Percentiles rank a stretch among this genome's conserved stretches.
Evolutionary conservation across 495 filamentous ascomycete species (phyloP).

Genomic region (Trichoderma asperelloides): DNA sequence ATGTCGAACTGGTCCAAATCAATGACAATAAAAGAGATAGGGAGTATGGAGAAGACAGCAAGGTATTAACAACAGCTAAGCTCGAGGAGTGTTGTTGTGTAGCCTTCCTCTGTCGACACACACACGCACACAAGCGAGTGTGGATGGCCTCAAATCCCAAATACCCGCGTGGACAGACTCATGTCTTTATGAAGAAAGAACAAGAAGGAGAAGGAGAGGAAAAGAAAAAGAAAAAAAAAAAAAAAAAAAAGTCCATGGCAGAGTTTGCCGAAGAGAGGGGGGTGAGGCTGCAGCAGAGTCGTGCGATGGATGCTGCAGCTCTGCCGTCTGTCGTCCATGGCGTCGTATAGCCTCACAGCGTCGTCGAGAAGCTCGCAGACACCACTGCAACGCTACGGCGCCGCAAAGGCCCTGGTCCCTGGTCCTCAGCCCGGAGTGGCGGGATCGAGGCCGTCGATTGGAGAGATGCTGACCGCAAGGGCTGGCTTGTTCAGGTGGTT

Average conservation of each 20-base stretch:
- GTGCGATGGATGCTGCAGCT: slow-evolving; percentile 4
- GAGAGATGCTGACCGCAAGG: slow-evolving; percentile 3
- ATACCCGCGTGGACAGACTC: neutral
- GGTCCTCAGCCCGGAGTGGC: slow-evolving; percentile 1
- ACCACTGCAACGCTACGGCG: neutral
- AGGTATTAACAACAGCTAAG: neutral
- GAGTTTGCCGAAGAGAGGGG: neutral
- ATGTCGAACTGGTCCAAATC: neutral
- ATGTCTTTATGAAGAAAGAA: neutral
- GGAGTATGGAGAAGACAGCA: neutral
- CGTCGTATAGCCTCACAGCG: neutral
- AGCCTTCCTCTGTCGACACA: neutral
- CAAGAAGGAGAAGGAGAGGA: neutral
- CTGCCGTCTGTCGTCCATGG: neutral
- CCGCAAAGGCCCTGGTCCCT: neutral
- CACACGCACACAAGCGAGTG: neutral
- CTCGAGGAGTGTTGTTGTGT: neutral
- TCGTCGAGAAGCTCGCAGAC: neutral
- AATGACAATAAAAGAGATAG: neutral
- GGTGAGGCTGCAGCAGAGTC: slow-evolving; percentile 1
- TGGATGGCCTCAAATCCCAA: neutral
- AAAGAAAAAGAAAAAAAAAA: neutral
- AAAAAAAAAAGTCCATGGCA: neutral
- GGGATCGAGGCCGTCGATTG: neutral
- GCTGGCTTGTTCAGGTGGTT: neutral